phyloP scores from a whole-genome alignment of 2,329 filamentous ascomycete species.

The Cladobotryum protrusum region DNA sequence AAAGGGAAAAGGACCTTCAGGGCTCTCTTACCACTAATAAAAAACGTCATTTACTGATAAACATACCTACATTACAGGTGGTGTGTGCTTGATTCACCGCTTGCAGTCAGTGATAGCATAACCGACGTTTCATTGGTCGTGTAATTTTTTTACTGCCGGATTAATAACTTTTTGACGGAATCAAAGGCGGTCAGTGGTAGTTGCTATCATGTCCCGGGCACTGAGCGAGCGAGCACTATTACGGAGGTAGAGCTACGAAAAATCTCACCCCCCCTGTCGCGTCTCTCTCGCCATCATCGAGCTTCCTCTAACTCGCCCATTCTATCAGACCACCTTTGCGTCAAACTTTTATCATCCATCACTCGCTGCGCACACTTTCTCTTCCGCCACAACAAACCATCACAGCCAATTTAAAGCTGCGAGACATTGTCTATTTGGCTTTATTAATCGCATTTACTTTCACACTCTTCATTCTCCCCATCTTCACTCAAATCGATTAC shows the following conservation, averaged over 20 bases:
- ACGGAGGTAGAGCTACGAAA: conserved; percentile 3
- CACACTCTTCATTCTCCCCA: neutral
- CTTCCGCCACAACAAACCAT: no score
- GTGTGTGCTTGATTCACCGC: conserved; percentile 8
- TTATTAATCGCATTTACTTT: neutral
- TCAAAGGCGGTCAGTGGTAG: conserved; percentile 3
- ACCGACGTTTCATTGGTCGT: conserved; percentile 2
- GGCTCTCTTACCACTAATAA: no score
- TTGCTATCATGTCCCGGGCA: neutral
- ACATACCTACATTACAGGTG: no score
- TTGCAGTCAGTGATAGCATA: neutral
- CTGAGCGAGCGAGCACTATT: neutral
- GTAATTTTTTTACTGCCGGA: conserved; percentile 6
- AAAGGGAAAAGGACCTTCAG: no score
- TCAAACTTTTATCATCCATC: no score
- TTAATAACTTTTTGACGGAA: neutral
- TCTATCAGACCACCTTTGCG: no score
- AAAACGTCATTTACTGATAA: no score
- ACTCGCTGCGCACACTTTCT: no score
- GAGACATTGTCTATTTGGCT: no score
- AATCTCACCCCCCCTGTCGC: conserved; percentile 12
- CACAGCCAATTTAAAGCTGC: no score
- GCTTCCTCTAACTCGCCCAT: no score
- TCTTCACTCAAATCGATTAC: neutral
- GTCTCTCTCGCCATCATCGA: neutral